A percentile compares a stretch with the other conserved stretches of the same genome.
These are phyloP conservation scores for Moesziomyces sp. DNA, from an alignment of 1,284 basidiomycete genomes.

Conservation along the genomic window DNA sequence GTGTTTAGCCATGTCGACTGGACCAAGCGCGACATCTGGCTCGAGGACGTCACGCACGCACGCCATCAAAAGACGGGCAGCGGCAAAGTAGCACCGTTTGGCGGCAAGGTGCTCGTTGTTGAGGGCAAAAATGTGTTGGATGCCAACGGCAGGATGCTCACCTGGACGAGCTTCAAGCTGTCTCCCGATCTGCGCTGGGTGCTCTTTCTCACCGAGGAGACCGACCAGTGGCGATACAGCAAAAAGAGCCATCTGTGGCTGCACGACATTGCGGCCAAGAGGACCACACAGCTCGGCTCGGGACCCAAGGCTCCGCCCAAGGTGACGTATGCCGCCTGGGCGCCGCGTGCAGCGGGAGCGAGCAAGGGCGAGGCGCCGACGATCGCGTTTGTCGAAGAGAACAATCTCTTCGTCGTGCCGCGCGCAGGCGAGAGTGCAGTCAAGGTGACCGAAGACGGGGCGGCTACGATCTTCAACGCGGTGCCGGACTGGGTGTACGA, in stretches of 20 bases:
- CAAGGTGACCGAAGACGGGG: conserved; percentile 83
- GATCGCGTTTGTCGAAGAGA: conserved; percentile 53
- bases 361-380: conserved; percentile 14
- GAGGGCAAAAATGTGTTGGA: conserved; percentile 53
- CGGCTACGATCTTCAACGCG: conserved; percentile 86
- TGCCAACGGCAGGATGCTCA: conserved; percentile 31
- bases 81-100: conserved; percentile 52
- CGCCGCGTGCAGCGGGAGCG: conserved; percentile 15
- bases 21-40: conserved; percentile 44
- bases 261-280: conserved; percentile 75
- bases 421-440: conserved; percentile 71
- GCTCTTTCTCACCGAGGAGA: conserved; percentile 48
- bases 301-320: conserved; percentile 22
- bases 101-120: conserved; percentile 50
- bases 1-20: conserved; percentile 59
- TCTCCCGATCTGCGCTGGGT: conserved; percentile 54
- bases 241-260: conserved; percentile 89
- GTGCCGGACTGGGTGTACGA: conserved; percentile 81
- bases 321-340: conserved; percentile 41
- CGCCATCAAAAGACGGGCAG: conserved; percentile 42
- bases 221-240: conserved; percentile 90
- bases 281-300: conserved; percentile 73
- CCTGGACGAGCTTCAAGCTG: conserved; percentile 50
- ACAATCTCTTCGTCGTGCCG: conserved; percentile 53
- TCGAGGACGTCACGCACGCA: conserved; percentile 61